Evolutionary conservation across 164 flowering plant genomes (phyloP).

Genomic region (Kalanchoe fedtschenkoi): DNA sequence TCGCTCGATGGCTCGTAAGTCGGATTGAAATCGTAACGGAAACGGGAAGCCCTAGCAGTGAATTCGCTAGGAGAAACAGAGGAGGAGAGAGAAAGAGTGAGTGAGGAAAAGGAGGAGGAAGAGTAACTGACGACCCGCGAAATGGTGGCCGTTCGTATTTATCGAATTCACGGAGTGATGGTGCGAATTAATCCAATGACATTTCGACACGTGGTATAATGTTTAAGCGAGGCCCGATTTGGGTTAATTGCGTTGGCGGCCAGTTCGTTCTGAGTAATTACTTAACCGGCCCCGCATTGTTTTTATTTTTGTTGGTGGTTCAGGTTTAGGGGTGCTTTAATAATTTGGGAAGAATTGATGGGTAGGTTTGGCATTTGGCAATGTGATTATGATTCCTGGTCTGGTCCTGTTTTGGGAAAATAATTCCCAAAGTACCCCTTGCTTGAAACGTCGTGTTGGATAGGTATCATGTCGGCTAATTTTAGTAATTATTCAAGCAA

Average conservation of each 20-base stretch:
- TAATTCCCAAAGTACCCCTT: no score
- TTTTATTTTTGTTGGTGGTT: no score
- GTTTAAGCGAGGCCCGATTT: no score
- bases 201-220: not conserved
- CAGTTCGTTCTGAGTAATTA: not conserved
- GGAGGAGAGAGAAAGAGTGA: conserved; percentile 1
- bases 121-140: conserved; percentile 39
- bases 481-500: no score
- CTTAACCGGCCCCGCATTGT: not conserved
- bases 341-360: no score
- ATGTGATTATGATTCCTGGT: no score
- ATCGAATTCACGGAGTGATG: conserved; percentile 29
- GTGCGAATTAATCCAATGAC: not conserved
- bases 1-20: not conserved
- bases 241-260: not conserved
- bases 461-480: no score
- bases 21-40: no score
- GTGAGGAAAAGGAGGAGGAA: conserved; percentile 3
- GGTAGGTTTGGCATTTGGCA: no score
- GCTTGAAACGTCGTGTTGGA: no score
- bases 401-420: no score
- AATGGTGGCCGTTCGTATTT: conserved; percentile 36
- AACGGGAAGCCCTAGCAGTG: not conserved
- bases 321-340: no score
- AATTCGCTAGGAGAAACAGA: conserved; percentile 4